Conservation (phyloP, 176 grass and related monocot species). For the Olyra latifolia region DNA sequence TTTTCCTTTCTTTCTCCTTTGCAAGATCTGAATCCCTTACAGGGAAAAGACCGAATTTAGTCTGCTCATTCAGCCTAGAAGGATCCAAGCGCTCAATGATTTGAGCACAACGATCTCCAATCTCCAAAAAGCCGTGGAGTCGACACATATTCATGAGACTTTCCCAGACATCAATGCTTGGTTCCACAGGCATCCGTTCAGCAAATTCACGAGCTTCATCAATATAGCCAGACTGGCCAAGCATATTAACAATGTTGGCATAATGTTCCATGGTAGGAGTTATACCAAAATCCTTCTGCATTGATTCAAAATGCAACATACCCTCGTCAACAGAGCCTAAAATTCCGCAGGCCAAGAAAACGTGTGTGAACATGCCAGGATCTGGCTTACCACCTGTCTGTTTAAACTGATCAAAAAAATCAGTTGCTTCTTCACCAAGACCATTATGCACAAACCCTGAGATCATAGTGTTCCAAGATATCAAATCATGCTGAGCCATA, state of each 20-base stretch:
- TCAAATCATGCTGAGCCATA: slow-evolving; percentile 64
- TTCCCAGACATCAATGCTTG: slow-evolving; percentile 81
- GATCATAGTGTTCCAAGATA: slow-evolving; percentile 84
- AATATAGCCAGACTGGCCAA: slow-evolving; percentile 85
- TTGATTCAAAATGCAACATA: slow-evolving; percentile 91
- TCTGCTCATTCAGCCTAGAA: slow-evolving; percentile 66
- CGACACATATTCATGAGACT: slow-evolving; percentile 81
- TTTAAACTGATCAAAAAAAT: slow-evolving; percentile 69
- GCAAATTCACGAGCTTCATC: slow-evolving; percentile 86
- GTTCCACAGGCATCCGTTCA: slow-evolving; percentile 80
- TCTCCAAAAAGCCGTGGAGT: slow-evolving; percentile 68
- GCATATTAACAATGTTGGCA: slow-evolving; percentile 78
- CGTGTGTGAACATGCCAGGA: slow-evolving; percentile 57
- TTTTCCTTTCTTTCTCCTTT: slow-evolving; percentile 86
- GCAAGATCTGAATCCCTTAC: slow-evolving; percentile 63
- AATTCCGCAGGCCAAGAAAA: slow-evolving; percentile 78
- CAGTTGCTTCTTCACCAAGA: slow-evolving; percentile 82
- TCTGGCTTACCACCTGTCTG: slow-evolving; percentile 60
- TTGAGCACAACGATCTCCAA: slow-evolving; percentile 63
- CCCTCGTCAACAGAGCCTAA: slow-evolving; percentile 87
- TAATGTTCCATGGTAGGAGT: slow-evolving; percentile 74
- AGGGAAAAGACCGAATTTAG: slow-evolving; percentile 71
- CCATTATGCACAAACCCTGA: slow-evolving; percentile 73
- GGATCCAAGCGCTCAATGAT: slow-evolving; percentile 66
- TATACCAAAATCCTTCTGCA: slow-evolving; percentile 86